Evolutionary conservation across 306 rosid species (phyloP).

Genomic region (Pachyrhizus erosus): DNA sequence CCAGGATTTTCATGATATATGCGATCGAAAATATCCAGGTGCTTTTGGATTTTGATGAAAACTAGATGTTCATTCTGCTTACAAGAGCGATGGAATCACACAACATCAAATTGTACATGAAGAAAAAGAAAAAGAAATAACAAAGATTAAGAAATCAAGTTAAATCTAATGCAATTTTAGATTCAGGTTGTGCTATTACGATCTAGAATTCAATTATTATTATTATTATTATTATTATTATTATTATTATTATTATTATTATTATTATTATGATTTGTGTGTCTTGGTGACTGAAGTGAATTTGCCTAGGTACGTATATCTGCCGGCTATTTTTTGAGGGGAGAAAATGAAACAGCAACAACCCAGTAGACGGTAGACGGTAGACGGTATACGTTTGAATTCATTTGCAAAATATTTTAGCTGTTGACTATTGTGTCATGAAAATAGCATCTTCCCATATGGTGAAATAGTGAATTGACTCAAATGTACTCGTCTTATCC

Average conservation of each 20-base stretch:
- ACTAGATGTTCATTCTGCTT: neutral
- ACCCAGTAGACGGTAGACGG: neutral
- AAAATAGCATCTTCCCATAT: neutral
- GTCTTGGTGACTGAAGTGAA: neutral
- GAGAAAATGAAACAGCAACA: conserved; percentile 44
- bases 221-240: no score
- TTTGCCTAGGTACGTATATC: no score
- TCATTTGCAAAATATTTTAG: conserved; percentile 10
- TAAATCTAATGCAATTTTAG: no score
- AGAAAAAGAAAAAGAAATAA: no score
- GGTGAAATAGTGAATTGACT: conserved; percentile 12
- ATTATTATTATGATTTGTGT: neutral
- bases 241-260: no score
- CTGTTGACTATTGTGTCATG: conserved; percentile 32
- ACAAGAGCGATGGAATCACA: neutral
- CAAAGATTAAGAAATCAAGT: no score
- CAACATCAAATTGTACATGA: neutral
- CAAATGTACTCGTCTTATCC: conserved; percentile 16
- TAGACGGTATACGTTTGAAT: conserved; percentile 6
- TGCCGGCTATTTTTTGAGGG: neutral
- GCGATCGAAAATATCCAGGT: no score
- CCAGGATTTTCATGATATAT: neutral
- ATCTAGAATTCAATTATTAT: no score
- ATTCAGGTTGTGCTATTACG: no score
- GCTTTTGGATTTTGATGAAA: no score